A percentile compares a stretch with the other conserved stretches of the same genome.
Evolutionary conservation across 1,284 basidiomycete species (phyloP).

Genomic region (Trametes versicolor): DNA sequence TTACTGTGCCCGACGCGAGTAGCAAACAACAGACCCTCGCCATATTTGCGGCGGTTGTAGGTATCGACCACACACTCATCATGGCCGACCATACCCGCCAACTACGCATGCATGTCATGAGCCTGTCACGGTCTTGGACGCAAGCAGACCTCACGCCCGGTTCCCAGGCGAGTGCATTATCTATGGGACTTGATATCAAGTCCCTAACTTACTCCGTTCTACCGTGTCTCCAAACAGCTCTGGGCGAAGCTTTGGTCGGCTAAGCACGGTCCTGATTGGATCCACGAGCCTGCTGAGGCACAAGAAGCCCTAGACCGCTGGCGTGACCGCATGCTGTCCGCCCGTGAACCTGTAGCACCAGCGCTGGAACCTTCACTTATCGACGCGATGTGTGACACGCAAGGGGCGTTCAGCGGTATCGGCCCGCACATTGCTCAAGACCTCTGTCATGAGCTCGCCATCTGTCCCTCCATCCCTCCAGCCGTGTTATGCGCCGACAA

Average conservation of each 20-base stretch:
- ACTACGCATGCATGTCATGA: background rate
- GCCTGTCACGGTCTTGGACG: background rate
- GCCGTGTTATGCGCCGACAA: background rate
- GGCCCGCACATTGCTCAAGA: background rate
- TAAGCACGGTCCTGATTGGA: constrained; percentile 7
- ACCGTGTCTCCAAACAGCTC: background rate
- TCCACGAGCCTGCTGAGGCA: background rate
- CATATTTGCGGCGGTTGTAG: background rate
- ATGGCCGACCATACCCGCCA: constrained; percentile 1
- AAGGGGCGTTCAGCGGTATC: background rate
- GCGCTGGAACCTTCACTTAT: too few species aligned
- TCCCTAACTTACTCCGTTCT: too few species aligned
- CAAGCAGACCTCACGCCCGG: background rate
- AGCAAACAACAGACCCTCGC: background rate
- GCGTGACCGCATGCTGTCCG: background rate
- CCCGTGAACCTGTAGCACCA: too few species aligned
- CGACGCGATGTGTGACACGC: background rate
- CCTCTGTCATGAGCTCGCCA: background rate
- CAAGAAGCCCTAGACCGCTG: background rate
- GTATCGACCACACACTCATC: background rate
- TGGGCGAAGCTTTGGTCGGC: background rate
- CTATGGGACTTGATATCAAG: too few species aligned
- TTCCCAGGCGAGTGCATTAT: background rate
- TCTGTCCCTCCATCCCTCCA: background rate
- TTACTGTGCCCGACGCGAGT: background rate